A percentile compares a stretch with the other conserved stretches of the same genome.
Evolutionary conservation across 192 early-diverging fungal species (phyloP).

Genomic region (Thoreauomyces humboldtii): DNA sequence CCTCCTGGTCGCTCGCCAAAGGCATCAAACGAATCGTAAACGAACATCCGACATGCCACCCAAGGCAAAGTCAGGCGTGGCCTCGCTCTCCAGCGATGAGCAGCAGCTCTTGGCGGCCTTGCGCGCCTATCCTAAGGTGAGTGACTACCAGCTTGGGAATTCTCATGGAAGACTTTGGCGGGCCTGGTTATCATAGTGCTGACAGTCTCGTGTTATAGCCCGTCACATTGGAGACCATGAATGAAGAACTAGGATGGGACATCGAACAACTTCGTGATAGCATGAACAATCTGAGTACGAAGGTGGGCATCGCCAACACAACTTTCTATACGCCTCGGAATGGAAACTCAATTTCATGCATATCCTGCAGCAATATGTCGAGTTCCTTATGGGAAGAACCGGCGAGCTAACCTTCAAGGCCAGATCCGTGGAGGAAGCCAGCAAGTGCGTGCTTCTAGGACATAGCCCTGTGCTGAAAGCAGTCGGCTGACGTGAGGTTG

Average conservation of each 20-base stretch:
- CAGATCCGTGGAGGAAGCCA: conserved; percentile 35
- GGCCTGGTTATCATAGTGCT: too few species aligned
- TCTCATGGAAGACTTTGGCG: too few species aligned
- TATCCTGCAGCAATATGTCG: conserved; percentile 45
- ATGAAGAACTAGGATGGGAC: too few species aligned
- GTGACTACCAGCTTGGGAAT: too few species aligned
- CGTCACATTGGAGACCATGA: too few species aligned
- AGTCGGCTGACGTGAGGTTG: too few species aligned
- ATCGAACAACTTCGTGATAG: too few species aligned
- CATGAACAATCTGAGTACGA: not conserved
- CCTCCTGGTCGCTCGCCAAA: too few species aligned
- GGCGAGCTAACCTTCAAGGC: conserved; percentile 43
- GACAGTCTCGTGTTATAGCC: too few species aligned
- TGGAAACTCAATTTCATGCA: too few species aligned
- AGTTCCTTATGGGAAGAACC: conserved; percentile 36
- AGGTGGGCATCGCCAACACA: not conserved
- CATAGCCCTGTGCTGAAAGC: not conserved
- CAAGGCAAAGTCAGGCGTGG: not conserved
- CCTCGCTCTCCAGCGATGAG: not conserved
- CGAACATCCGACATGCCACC: too few species aligned
- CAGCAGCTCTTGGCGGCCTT: not conserved
- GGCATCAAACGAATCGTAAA: too few species aligned
- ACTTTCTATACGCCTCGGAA: not conserved
- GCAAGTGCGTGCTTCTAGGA: conserved; percentile 17
- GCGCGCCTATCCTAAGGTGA: conserved; percentile 3